Conservation (phyloP, 257 asterid genomes). For the Dorcoceras hygrometricum region DNA sequence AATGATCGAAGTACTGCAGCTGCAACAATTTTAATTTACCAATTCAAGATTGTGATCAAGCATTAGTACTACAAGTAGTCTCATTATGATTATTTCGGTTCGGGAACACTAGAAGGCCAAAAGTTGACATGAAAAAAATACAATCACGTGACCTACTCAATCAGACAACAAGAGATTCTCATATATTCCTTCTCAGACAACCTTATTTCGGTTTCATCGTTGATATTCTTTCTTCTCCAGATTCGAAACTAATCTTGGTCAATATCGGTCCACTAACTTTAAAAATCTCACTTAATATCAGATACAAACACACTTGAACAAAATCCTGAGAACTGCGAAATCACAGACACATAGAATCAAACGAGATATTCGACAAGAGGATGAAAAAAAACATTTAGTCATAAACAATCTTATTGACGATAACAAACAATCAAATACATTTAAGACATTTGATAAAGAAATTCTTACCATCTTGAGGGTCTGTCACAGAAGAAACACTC, state of each 20-base stretch:
- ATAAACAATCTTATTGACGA: not conserved
- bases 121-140: not conserved
- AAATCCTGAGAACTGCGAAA: too few relatives aligned
- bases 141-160: not conserved
- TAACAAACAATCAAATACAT: not conserved
- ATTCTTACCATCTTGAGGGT: conserved; percentile 49
- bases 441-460: not conserved
- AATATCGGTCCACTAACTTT: not conserved
- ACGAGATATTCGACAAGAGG: not conserved
- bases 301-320: not conserved
- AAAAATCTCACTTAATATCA: not conserved
- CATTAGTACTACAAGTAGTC: not conserved
- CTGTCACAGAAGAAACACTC: conserved; percentile 29
- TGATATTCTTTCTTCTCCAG: not conserved
- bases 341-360: not conserved
- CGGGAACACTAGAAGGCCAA: not conserved
- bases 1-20: conserved; percentile 82
- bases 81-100: not conserved
- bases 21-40: conserved; percentile 31
- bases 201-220: not conserved
- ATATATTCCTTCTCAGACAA: not conserved
- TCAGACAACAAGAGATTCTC: not conserved
- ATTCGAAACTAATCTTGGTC: not conserved
- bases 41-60: not conserved
- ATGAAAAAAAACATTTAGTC: too few relatives aligned